These are phyloP conservation scores for Candolleomyces eurysporus DNA, from an alignment of 768 basidiomycete genomes.

Conservation along the genomic window DNA sequence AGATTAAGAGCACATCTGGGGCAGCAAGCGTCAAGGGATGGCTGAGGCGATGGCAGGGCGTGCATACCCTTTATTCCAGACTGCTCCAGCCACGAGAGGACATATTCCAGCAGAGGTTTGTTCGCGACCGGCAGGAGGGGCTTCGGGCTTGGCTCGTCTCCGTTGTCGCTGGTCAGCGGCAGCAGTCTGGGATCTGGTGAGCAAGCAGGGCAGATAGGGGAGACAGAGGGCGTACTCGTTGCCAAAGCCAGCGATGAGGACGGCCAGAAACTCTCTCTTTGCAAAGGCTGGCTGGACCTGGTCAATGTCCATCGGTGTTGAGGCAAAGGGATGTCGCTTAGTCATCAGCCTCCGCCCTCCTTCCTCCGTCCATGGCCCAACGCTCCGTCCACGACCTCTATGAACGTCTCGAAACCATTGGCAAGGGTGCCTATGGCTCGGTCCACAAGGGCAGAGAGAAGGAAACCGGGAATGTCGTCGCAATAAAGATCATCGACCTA, in stretches of 20 bases:
- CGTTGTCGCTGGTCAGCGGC: conserved; percentile 74
- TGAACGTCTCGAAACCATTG: conserved; percentile 86
- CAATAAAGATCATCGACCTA: conserved; percentile 98
- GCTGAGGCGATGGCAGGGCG: neutral
- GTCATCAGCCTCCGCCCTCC: neutral
- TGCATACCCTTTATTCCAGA: conserved; percentile 77
- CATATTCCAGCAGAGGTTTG: conserved; percentile 81
- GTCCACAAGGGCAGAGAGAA: conserved; percentile 91
- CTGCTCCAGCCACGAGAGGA: conserved; percentile 82
- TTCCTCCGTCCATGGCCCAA: conserved; percentile 34
- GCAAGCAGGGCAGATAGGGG: conserved; percentile 8
- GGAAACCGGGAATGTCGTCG: conserved; percentile 83
- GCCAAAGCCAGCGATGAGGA: conserved; percentile 91
- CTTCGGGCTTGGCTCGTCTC: conserved; percentile 83
- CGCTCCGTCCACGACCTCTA: conserved; percentile 77
- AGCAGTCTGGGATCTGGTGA: conserved; percentile 48
- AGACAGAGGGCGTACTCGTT: conserved; percentile 58
- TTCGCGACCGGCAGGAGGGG: conserved; percentile 87
- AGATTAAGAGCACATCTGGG: conserved; percentile 83
- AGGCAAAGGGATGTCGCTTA: conserved; percentile 4
- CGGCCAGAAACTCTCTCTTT: conserved; percentile 80
- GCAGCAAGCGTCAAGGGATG: conserved; percentile 10
- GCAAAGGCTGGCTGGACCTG: conserved; percentile 50
- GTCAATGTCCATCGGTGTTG: conserved; percentile 58
- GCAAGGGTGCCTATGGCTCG: conserved; percentile 94